Evolutionary conservation across 345 rosid genomes (phyloP).

Genomic region (Mangifera indica): DNA sequence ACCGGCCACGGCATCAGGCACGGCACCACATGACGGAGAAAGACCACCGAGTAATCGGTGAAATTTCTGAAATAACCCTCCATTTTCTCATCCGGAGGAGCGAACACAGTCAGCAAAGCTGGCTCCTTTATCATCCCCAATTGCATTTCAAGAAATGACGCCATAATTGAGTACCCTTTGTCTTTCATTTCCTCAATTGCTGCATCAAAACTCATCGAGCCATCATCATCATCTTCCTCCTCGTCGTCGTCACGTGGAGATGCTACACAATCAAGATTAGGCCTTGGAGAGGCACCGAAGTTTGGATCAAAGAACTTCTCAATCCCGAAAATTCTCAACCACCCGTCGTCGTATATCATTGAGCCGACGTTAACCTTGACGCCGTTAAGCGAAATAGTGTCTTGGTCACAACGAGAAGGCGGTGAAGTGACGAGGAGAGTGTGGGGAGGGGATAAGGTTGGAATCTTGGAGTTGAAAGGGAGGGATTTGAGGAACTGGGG

Average conservation of each 20-base stretch:
- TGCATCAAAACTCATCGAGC: conserved; percentile 5
- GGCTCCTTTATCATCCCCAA: conserved; percentile 17
- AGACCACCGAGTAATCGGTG: conserved; percentile 12
- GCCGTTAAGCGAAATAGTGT: conserved; percentile 23
- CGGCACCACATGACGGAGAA: conserved; percentile 30
- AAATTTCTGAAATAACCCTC: conserved; percentile 3
- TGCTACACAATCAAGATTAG: conserved; percentile 5
- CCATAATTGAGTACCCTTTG: conserved; percentile 31
- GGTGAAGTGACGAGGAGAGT: conserved; percentile 32
- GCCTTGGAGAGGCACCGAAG: not conserved
- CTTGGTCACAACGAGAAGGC: not conserved
- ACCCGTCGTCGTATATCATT: conserved; percentile 30
- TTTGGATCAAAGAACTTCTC: conserved; percentile 31
- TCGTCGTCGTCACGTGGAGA: not conserved
- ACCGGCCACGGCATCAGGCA: conserved; percentile 27
- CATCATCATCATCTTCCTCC: not conserved
- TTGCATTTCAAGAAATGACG: conserved; percentile 37
- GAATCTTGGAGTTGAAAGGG: conserved; percentile 32
- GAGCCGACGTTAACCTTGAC: conserved; percentile 15
- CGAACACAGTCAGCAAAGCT: conserved; percentile 29
- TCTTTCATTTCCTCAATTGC: conserved; percentile 21
- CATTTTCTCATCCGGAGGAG: conserved; percentile 27
- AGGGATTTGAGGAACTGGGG: conserved; percentile 24
- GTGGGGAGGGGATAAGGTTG: conserved; percentile 31
- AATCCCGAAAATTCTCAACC: conserved; percentile 30